Conservation (phyloP, 495 filamentous ascomycete genomes). For the Tuber melanosporum region DNA sequence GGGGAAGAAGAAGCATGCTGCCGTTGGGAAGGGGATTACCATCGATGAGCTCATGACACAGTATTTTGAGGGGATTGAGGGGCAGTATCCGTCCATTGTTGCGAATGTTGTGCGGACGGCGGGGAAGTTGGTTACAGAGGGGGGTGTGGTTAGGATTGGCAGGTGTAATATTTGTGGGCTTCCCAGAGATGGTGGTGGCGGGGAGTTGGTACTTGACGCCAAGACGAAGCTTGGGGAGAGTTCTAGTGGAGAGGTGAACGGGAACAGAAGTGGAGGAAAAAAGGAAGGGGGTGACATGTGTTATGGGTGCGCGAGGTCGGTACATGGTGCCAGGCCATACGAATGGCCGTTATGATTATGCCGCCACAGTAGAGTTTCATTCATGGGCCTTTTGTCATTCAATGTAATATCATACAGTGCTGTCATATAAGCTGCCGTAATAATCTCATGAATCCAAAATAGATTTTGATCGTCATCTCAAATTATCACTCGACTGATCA, state of each 20-base stretch:
- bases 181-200: slow-evolving; percentile 47
- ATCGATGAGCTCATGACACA: slow-evolving; percentile 86
- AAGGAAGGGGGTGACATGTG: slow-evolving; percentile 42
- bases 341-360: slow-evolving; percentile 31
- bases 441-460: neutral
- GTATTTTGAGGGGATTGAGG: slow-evolving; percentile 82
- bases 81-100: slow-evolving; percentile 83
- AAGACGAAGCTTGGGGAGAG: slow-evolving; percentile 36
- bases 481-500: slow-evolving; percentile 26
- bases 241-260: slow-evolving; percentile 4
- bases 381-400: neutral
- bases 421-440: neutral
- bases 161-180: slow-evolving; percentile 51
- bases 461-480: slow-evolving; percentile 11
- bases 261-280: neutral
- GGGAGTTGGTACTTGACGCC: slow-evolving; percentile 49
- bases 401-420: neutral
- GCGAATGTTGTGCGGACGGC: slow-evolving; percentile 87
- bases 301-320: slow-evolving; percentile 52
- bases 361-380: neutral
- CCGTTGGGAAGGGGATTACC: slow-evolving; percentile 61
- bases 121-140: slow-evolving; percentile 58
- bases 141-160: slow-evolving; percentile 7
- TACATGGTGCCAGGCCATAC: slow-evolving; percentile 37
- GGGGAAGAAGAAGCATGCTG: slow-evolving; percentile 20